Conservation (phyloP, 306 rosid species). For the Malus sieversii region DNA sequence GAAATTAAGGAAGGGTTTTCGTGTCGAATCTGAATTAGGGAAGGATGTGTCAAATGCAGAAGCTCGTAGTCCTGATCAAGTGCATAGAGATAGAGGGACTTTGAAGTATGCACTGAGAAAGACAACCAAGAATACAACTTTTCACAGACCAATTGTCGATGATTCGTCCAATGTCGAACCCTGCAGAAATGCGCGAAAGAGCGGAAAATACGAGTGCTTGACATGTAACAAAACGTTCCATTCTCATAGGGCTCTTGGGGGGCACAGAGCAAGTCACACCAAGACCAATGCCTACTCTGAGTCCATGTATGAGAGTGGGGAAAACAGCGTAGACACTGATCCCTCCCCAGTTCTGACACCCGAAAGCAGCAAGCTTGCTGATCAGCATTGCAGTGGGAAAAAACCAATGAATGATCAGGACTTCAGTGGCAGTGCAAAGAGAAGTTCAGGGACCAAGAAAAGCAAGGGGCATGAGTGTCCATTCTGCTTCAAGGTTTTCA, state of each 20-base stretch:
- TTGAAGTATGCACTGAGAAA: conserved; percentile 35
- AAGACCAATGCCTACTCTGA: conserved; percentile 32
- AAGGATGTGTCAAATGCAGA: conserved; percentile 28
- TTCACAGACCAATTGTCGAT: conserved; percentile 23
- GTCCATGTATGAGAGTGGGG: conserved; percentile 54
- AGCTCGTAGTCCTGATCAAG: conserved; percentile 16
- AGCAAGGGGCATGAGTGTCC: conserved; percentile 81
- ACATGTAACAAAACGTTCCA: conserved; percentile 33
- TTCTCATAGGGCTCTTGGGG: conserved; percentile 33
- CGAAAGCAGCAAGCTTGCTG: conserved; percentile 6
- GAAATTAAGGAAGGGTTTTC: conserved; percentile 19
- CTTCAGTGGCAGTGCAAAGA: conserved; percentile 26
- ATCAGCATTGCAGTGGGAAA: conserved; percentile 15
- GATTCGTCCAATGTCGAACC: conserved; percentile 21
- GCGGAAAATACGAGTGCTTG: conserved; percentile 31
- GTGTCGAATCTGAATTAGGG: conserved; percentile 21
- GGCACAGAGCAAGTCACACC: conserved; percentile 33
- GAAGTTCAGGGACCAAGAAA: conserved; percentile 43
- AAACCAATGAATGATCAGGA: conserved; percentile 12
- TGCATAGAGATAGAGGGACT: conserved; percentile 11
- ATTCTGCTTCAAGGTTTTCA: conserved; percentile 63
- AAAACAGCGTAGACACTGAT: conserved; percentile 49
- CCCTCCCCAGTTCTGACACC: conserved; percentile 30
- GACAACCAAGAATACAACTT: conserved; percentile 25
- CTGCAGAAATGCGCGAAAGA: conserved; percentile 13